These are phyloP conservation scores for Acarospora socialis DNA, from an alignment of 2,329 filamentous ascomycete species.

Conservation along the genomic window DNA sequence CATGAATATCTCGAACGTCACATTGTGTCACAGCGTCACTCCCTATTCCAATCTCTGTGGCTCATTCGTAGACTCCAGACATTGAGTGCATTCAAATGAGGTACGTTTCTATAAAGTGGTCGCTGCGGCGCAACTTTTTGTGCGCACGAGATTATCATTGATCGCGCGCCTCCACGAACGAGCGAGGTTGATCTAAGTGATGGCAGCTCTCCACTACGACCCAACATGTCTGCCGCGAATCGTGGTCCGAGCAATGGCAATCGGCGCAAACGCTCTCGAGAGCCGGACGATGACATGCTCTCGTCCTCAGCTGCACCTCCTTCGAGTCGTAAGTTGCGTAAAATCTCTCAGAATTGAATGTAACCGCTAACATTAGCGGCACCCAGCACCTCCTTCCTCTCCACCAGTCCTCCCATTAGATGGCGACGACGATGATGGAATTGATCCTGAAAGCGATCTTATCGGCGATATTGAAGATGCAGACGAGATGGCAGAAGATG, in stretches of 20 bases:
- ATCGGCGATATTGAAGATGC: slow-evolving; percentile 51
- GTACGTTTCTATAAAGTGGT: no score
- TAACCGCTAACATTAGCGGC: slow-evolving; percentile 1
- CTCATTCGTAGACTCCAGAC: no score
- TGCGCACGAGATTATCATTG: no score
- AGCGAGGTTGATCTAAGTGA: slow-evolving; percentile 20
- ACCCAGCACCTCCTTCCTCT: slow-evolving; percentile 39
- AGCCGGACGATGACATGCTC: slow-evolving; percentile 46
- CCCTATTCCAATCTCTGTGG: no score
- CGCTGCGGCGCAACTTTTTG: no score
- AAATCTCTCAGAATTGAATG: no score
- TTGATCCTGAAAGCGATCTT: slow-evolving; percentile 38
- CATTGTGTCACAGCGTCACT: no score
- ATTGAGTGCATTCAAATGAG: no score
- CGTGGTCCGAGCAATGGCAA: slow-evolving; percentile 45
- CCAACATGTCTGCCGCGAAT: slow-evolving; percentile 72
- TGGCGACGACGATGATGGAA: slow-evolving; percentile 31
- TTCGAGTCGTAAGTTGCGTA: slow-evolving; percentile 49
- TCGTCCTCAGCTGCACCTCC: slow-evolving; percentile 44
- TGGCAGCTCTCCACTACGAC: slow-evolving; percentile 64
- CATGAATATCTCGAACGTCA: no score
- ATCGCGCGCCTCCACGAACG: slow-evolving; percentile 11
- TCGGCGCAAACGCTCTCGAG: slow-evolving; percentile 49
- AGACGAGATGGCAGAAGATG: slow-evolving; percentile 55
- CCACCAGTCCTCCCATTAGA: slow-evolving; percentile 42